Conservation (phyloP, 352 stramenopile genomes). For the Phytophthora hybrid region DNA sequence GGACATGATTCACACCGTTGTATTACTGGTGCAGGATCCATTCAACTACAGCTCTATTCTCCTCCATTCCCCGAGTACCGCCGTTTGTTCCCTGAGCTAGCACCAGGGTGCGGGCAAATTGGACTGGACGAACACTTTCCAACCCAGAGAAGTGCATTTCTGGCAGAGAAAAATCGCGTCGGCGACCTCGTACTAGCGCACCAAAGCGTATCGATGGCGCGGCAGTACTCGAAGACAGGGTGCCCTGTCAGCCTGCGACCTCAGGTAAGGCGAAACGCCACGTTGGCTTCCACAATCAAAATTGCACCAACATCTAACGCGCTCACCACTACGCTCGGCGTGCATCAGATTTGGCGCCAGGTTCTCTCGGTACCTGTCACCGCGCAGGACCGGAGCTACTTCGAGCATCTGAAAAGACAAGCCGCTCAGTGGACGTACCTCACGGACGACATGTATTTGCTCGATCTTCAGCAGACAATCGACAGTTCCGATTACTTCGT, state of each 20-base stretch:
- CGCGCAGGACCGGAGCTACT: constrained; percentile 52
- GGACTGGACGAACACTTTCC: constrained; percentile 75
- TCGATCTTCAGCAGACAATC: constrained; percentile 82
- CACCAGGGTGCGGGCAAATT: constrained; percentile 60
- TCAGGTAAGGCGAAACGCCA: constrained; percentile 37
- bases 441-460: constrained; percentile 83
- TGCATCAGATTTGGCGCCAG: constrained; percentile 64
- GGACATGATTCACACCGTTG: not conserved
- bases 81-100: constrained; percentile 59
- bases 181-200: constrained; percentile 70
- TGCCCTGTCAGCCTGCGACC: constrained; percentile 66
- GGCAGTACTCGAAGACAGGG: constrained; percentile 82
- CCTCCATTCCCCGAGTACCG: constrained; percentile 53
- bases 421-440: constrained; percentile 53
- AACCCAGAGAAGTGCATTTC: constrained; percentile 56
- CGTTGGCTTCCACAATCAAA: constrained; percentile 3
- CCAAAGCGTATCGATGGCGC: constrained; percentile 73
- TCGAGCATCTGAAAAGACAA: constrained; percentile 54
- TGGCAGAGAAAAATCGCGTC: constrained; percentile 71
- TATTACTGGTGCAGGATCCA: constrained; percentile 53
- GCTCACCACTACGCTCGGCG: not conserved
- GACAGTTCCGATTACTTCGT: constrained; percentile 86
- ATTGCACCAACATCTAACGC: not conserved
- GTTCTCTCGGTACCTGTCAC: constrained; percentile 50
- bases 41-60: constrained; percentile 63